phyloP scores from a whole-genome alignment of 768 basidiomycete species.

The Paxillus involutus region DNA sequence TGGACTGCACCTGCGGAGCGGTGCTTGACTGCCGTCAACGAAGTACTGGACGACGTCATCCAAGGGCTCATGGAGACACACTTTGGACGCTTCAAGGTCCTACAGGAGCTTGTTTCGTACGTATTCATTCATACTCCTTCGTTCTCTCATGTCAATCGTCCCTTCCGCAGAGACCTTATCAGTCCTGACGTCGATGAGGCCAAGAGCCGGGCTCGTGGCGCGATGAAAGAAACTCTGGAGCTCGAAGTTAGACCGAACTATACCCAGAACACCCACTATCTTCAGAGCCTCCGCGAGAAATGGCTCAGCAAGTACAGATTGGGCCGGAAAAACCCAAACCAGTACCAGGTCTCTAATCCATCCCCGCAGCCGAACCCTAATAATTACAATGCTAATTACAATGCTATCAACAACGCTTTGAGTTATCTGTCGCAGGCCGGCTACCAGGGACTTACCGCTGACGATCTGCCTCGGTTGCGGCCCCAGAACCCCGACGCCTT shows the following conservation, averaged over 20 bases:
- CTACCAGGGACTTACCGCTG: constrained; percentile 16
- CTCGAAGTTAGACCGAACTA: constrained; percentile 41
- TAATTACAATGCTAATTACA: too few relatives aligned
- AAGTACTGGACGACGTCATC: constrained; percentile 31
- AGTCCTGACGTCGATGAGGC: constrained; percentile 26
- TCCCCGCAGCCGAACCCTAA: too few relatives aligned
- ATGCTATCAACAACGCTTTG: constrained; percentile 15
- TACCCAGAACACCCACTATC: constrained; percentile 35
- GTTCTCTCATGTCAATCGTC: background rate
- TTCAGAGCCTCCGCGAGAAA: constrained; percentile 10
- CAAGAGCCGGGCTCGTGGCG: constrained; percentile 18
- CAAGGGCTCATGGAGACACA: constrained; percentile 27
- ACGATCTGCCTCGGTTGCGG: constrained; percentile 28
- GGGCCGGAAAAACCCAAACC: constrained; percentile 6
- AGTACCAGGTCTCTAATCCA: too few relatives aligned
- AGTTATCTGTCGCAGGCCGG: constrained; percentile 29
- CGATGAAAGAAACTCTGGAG: constrained; percentile 34
- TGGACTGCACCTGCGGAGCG: constrained; percentile 37
- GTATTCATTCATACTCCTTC: constrained; percentile 5
- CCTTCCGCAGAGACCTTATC: constrained; percentile 25
- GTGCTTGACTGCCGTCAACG: constrained; percentile 35
- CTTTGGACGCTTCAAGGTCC: constrained; percentile 41
- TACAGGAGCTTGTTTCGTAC: constrained; percentile 38
- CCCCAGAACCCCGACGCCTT: constrained; percentile 22
- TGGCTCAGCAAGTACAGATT: constrained; percentile 28